Base-by-base conservation (phyloP, 768 basidiomycete genomes). In the Lyophyllum semitale region DNA sequence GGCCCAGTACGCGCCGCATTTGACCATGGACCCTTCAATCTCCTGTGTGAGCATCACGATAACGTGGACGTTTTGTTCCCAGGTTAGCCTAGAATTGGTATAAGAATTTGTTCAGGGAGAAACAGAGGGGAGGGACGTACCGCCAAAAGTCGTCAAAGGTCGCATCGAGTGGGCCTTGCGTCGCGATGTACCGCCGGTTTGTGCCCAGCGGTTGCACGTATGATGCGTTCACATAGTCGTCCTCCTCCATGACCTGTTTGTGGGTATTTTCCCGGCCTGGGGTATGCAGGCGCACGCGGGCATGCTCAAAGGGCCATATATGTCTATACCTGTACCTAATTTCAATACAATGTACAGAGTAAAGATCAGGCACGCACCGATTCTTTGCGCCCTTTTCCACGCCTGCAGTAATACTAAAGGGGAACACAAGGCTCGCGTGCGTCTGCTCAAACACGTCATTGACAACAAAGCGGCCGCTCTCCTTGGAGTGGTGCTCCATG, bases 261-360 rank as follows among this genome's bases (percentile, higher is more conserved):
- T 42, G 13, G n/a, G 11, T 37, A 4, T 49, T 23, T 13, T 50
- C 55, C 27, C 63, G 60, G 46, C 54, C 62, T 37, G 62, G 62
- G 32, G 71, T 67, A 53, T 79, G 75, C 49, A 98, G 76, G 44
- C 88, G 81, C 4, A 98, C 95, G 35, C 96, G 87, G 20, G 95
- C 89, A 65, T 95, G 93, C 66, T 96, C 95, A 60, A 95, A 98
- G 0, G 96, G 96, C 93, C 95, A 98, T 54, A 98, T 97, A 68
- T 98, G 90, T 55, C 89, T 88, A 73, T 97, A 98, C 58, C 93
- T 94, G 59, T 29, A 46, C 13, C 30, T 53, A 42, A 22, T 53
- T 27, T 17, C 40, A 4, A 54, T 23, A 6, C 4, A 47, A 11
- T 9, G 38, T 25, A 9, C 3, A 51, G 15, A 44, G 45, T 8